These are phyloP conservation scores for Globisporangium parvum DNA, from an alignment of 352 stramenopile species.

Conservation along the genomic window DNA sequence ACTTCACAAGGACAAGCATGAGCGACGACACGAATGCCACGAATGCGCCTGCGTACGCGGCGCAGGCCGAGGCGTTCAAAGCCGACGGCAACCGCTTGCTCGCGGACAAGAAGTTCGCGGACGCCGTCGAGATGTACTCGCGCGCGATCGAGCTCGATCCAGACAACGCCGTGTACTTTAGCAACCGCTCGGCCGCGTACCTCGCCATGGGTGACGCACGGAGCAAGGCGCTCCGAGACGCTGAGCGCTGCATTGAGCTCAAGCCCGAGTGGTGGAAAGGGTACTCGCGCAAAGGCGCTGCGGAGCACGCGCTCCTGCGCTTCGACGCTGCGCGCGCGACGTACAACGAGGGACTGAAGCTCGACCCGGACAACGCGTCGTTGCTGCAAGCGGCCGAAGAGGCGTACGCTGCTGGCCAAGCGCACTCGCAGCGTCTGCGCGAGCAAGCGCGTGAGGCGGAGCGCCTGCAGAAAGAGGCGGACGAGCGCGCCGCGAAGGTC, in stretches of 20 bases:
- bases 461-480: constrained; percentile 25
- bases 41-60: constrained; percentile 35
- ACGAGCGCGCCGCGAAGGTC: constrained; percentile 18
- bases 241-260: constrained; percentile 70
- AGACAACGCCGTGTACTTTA: constrained; percentile 82
- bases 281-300: constrained; percentile 79
- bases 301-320: constrained; percentile 65
- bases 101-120: constrained; percentile 42
- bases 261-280: constrained; percentile 85
- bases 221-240: constrained; percentile 73
- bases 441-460: constrained; percentile 50
- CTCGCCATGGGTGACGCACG: constrained; percentile 74
- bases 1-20: constrained; percentile 1
- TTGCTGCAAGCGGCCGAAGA: constrained; percentile 61
- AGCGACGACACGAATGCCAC: constrained; percentile 4
- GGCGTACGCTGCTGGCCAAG: constrained; percentile 61
- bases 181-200: constrained; percentile 82
- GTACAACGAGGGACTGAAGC: constrained; percentile 57
- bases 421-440: constrained; percentile 49
- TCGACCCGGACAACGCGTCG: constrained; percentile 70
- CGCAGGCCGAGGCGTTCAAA: constrained; percentile 83
- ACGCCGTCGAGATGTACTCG: constrained; percentile 83
- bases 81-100: constrained; percentile 71
- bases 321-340: constrained; percentile 69
- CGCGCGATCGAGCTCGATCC: constrained; percentile 77